phyloP scores from a whole-genome alignment of 176 grass and related monocot genomes.

The Leersia perrieri region DNA sequence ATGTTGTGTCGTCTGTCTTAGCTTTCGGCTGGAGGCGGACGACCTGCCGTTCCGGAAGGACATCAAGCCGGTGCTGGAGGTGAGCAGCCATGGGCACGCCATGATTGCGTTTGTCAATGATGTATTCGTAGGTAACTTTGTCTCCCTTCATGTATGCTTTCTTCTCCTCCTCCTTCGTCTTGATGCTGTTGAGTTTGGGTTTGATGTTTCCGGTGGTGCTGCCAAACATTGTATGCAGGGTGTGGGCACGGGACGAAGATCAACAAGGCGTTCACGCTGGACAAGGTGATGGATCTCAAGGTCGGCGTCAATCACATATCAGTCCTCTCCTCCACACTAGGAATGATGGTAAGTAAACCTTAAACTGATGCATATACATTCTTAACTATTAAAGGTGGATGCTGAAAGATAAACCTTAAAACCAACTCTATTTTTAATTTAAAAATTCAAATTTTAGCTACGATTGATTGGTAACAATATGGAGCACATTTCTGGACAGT shows the following conservation, averaged over 20 bases:
- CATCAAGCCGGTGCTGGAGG: constrained; percentile 65
- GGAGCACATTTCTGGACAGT: too few relatives aligned
- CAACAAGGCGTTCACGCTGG: constrained; percentile 60
- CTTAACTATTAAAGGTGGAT: too few relatives aligned
- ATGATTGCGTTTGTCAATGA: constrained; percentile 59
- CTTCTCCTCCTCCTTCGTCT: not conserved
- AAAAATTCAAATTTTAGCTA: too few relatives aligned
- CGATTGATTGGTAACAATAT: too few relatives aligned
- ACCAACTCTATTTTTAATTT: too few relatives aligned
- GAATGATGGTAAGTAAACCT: constrained; percentile 25
- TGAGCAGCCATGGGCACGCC: constrained; percentile 65
- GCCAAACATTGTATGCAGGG: constrained; percentile 17
- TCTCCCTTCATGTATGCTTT: not conserved
- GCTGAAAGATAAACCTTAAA: too few relatives aligned
- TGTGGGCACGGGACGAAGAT: constrained; percentile 64
- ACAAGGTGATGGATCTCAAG: constrained; percentile 45
- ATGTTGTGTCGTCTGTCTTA: constrained; percentile 18
- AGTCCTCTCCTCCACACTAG: constrained; percentile 39
- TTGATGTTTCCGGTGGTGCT: too few relatives aligned
- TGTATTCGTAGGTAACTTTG: constrained; percentile 50
- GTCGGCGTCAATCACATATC: constrained; percentile 67
- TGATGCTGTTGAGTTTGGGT: not conserved
- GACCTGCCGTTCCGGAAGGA: constrained; percentile 60
- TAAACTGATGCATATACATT: not conserved
- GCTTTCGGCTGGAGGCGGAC: constrained; percentile 59